Evolutionary conservation across 306 rosid species (phyloP), one percentile per base, ranked within the genome.

Genomic region (Begonia loranthoides): DNA sequence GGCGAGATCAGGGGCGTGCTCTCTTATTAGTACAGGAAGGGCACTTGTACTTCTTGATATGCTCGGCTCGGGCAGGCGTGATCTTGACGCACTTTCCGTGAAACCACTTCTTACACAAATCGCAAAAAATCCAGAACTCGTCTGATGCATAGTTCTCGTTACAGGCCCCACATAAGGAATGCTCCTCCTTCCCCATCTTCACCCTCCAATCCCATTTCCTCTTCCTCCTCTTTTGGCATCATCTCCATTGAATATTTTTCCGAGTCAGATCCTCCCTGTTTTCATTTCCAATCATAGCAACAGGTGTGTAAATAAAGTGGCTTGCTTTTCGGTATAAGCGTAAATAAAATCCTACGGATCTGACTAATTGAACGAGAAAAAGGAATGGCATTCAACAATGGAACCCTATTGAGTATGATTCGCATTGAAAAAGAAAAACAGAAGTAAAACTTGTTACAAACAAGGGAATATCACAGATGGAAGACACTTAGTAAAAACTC

Each of bases 91-190:
- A 76, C 57, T 73, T 76, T 6, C 83, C 78, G 54, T 80, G 87
- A 53, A 73, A 80, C 83, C 87, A 80, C 62, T 66, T 73, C 69
- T 76, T 80, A 44, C 86, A 75, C 12, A 66, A 34, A 62, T 75
- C 76, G 4, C 86, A 79, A 52, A 78, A 75, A 55, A 79, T 79
- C 87, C 87, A 79, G 58, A 79, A 79, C 62, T 79, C 79, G 54
- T 72, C 80, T 1, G 68, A 33, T 50, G 77, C 75, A 21, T 76
- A 73, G 49, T 54, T 68, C 59, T 68, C 80, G 41, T 73, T 72
- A 17, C 93, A 79, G 1, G 72, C 61, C 57, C 83, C 93, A 2
- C 93, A 83, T 15, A 77, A 61, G 40, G 76, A 71, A 55, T 73
- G 74, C 21, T 79, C 81, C 12, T 76, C n/a, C 4, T 43, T 43